Conservation (phyloP, 441 rosid species). For the Adansonia madagascariensis region DNA sequence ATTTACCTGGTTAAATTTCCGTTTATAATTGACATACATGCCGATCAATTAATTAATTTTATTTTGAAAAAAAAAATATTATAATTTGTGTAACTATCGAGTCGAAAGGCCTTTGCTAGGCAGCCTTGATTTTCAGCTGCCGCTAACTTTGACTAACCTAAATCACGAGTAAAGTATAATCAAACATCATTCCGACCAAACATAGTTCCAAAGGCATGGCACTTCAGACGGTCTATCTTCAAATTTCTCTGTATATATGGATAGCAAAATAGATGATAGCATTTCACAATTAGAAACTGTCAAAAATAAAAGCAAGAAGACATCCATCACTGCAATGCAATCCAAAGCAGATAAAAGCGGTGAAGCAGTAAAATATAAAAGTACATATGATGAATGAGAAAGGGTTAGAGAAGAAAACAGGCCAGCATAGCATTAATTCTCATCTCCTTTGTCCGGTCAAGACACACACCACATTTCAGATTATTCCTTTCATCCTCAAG, state of each 20-base stretch:
- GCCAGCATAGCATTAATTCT: conserved; percentile 17
- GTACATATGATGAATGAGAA: too few species aligned
- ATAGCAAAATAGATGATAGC: conserved; percentile 95
- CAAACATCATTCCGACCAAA: conserved; percentile 93
- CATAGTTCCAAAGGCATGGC: conserved; percentile 93
- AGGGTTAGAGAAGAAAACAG: not conserved
- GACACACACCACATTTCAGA: conserved; percentile 94
- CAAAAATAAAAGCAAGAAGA: conserved; percentile 4
- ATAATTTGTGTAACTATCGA: not conserved
- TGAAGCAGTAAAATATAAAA: too few species aligned
- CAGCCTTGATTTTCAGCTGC: conserved; percentile 3
- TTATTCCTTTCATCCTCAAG: conserved; percentile 85
- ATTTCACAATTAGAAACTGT: conserved; percentile 93
- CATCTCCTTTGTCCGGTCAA: conserved; percentile 95
- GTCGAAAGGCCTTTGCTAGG: not conserved
- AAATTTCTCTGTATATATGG: conserved; percentile 90
- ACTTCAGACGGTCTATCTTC: conserved; percentile 85
- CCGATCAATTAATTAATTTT: conserved; percentile 7
- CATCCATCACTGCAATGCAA: conserved; percentile 6
- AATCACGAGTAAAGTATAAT: conserved; percentile 25
- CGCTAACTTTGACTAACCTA: not conserved
- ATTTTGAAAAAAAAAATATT: not conserved
- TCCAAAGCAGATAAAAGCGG: not conserved
- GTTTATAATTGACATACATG: not conserved
- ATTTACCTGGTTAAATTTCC: not conserved